Evolutionary conservation across 148 eudicot species (phyloP), one percentile per base, ranked within the genome.

Genomic region (Chenopodium quinoa): DNA sequence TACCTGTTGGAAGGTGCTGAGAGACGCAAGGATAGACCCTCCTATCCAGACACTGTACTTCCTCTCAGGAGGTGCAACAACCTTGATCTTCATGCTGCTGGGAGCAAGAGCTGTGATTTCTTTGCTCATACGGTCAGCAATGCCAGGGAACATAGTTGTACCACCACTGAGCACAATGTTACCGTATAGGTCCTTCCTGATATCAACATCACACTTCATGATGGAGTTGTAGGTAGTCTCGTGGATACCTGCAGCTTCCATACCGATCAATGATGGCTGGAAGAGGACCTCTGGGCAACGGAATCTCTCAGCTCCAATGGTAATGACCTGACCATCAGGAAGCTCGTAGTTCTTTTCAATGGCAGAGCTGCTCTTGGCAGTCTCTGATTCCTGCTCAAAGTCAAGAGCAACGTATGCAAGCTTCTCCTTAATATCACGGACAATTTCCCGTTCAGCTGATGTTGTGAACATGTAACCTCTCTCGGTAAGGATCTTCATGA

Each of bases 81-180:
- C 88, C 88, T 86, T 86, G 72, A 86, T 86, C 88, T 86, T 86
- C 88, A 86, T 86, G 85, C 88, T 86, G 76, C 88, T 86, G 7
- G 88, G 88, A 73, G 88, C 88, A 74, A 86, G 85, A 37, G 88
- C 88, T 9, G 88, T 86, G 71, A 86, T 86, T 23, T 86, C 88
- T 60, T 86, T 86, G 82, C 88, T 86, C 88, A 86, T 86, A 73
- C 88, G 80, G 77, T 86, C 88, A 83, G 88, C 88, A 63, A 86
- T 86, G 56, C 88, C 88, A 31, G 88, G 75, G 81, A 86, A 86
- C 88, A 86, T 86, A 2, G 88, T 86, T 44, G 88, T 81, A 32
- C 88, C 88, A 83, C 88, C 88, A 83, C 88, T 86, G 75, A 86
- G 88, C 77, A 86, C 88, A 40, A 86, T 86, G 80, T 86, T 84